phyloP scores from a whole-genome alignment of 2,329 filamentous ascomycete species.

The Colletotrichum chlorophyti region DNA sequence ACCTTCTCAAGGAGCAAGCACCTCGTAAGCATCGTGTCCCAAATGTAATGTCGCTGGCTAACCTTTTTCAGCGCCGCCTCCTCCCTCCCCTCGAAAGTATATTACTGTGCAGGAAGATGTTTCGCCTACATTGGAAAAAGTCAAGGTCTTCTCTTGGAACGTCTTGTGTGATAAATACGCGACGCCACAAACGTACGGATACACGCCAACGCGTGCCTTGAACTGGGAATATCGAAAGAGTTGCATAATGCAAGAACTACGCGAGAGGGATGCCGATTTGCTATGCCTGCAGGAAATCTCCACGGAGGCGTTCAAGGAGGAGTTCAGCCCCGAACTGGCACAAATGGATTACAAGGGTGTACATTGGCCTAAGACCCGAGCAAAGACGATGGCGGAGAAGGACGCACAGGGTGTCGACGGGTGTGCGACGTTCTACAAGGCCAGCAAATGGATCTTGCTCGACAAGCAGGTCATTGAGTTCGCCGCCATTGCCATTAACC shows the following conservation, averaged over 20 bases:
- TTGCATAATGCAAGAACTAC: conserved; percentile 83
- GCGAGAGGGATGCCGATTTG: conserved; percentile 82
- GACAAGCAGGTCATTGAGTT: conserved; percentile 97
- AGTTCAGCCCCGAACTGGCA: conserved; percentile 85
- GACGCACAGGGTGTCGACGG: conserved; percentile 92
- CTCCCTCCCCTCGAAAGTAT: conserved; percentile 78
- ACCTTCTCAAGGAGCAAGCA: conserved; percentile 81
- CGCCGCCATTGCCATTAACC: conserved; percentile 87
- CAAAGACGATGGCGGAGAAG: conserved; percentile 89
- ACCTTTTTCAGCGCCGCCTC: conserved; percentile 69
- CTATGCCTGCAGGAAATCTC: conserved; percentile 94
- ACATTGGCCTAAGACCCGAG: conserved; percentile 88
- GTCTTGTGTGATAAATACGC: conserved; percentile 95
- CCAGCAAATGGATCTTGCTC: conserved; percentile 89
- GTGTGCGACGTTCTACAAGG: conserved; percentile 96
- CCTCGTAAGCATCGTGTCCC: conserved; percentile 67
- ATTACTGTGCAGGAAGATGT: conserved; percentile 78
- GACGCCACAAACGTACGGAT: conserved; percentile 84
- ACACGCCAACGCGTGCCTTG: conserved; percentile 82
- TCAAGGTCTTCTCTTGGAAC: conserved; percentile 93
- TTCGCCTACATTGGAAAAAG: conserved; percentile 66
- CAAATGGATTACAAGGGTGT: conserved; percentile 92
- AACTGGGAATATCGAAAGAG: conserved; percentile 87
- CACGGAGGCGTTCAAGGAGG: conserved; percentile 88
- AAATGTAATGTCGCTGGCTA: conserved; percentile 25